A percentile compares a stretch with the other conserved stretches of the same genome.
Conservation (phyloP, 2,329 filamentous ascomycete genomes). For the Rhynchosporium secalis region DNA sequence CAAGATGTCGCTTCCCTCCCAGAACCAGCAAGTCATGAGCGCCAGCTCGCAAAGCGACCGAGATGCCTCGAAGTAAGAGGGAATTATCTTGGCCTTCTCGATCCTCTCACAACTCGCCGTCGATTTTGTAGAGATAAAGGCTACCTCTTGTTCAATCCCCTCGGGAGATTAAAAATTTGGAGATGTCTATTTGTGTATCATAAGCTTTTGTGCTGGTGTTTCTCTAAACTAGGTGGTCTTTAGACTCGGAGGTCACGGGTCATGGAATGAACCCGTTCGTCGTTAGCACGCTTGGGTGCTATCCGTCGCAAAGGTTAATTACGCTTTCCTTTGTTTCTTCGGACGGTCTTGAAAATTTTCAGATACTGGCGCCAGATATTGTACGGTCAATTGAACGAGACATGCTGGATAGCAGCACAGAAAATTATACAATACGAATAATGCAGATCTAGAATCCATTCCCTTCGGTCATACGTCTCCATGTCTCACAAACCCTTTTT, state of each 20-base stretch:
- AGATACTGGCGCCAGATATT: constrained; percentile 29
- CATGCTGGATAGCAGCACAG: constrained; percentile 16
- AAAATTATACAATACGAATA: constrained; percentile 28
- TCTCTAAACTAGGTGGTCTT: constrained; percentile 26
- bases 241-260: constrained; percentile 3
- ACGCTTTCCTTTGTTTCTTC: constrained; percentile 4
- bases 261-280: constrained; percentile 10
- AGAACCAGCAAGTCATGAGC: constrained; percentile 68
- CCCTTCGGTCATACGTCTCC: background rate
- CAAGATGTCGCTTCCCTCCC: constrained; percentile 67
- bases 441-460: constrained; percentile 30
- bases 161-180: constrained; percentile 16
- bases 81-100: background rate
- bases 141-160: background rate
- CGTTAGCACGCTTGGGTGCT: too few species aligned
- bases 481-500: too few species aligned
- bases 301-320: background rate
- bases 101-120: constrained; percentile 10
- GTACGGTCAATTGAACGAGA: constrained; percentile 21
- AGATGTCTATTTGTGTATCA: constrained; percentile 31
- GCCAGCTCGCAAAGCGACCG: constrained; percentile 89
- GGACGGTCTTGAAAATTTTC: constrained; percentile 12
- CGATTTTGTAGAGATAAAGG: background rate
- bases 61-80: constrained; percentile 65
- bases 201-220: constrained; percentile 22